Percentiles rank a stretch among this genome's conserved stretches.
Evolutionary conservation across 2,329 filamentous ascomycete genomes (phyloP).

Genomic region (Phyllosticta citriasiana): DNA sequence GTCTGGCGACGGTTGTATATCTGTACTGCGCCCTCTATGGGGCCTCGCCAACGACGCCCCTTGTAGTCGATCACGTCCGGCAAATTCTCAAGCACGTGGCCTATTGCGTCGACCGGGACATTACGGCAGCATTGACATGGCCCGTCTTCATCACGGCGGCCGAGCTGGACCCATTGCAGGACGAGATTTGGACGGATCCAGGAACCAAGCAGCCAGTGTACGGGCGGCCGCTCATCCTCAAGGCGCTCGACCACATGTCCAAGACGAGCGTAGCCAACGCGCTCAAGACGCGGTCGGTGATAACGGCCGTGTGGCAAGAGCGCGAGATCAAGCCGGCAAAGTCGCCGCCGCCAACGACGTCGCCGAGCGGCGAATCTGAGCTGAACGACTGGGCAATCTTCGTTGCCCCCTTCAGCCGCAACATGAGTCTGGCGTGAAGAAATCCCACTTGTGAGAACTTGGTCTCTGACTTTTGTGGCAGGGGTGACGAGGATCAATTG

Average conservation of each 20-base stretch:
- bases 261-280: constrained; percentile 34
- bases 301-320: constrained; percentile 39
- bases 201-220: constrained; percentile 16
- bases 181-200: constrained; percentile 24
- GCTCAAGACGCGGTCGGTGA: constrained; percentile 35
- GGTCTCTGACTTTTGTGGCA: not conserved
- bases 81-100: constrained; percentile 27
- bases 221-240: constrained; percentile 31
- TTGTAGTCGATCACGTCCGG: constrained; percentile 17
- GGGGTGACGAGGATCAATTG: not conserved
- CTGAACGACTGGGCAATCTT: constrained; percentile 35
- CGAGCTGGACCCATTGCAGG: constrained; percentile 27
- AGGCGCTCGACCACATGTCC: constrained; percentile 31
- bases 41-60: constrained; percentile 31
- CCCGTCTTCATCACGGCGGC: constrained; percentile 36
- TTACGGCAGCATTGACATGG: constrained; percentile 30
- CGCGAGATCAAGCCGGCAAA: constrained; percentile 26
- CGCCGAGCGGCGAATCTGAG: constrained; percentile 13
- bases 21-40: constrained; percentile 37
- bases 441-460: not conserved
- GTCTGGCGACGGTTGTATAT: constrained; percentile 36
- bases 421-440: constrained; percentile 30
- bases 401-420: constrained; percentile 32
- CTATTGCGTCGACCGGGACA: constrained; percentile 23
- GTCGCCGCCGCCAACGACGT: not conserved